Percentiles rank a stretch among this genome's conserved stretches.
Evolutionary conservation across 2,329 filamentous ascomycete species (phyloP).

Genomic region (Colletotrichum orbiculare): DNA sequence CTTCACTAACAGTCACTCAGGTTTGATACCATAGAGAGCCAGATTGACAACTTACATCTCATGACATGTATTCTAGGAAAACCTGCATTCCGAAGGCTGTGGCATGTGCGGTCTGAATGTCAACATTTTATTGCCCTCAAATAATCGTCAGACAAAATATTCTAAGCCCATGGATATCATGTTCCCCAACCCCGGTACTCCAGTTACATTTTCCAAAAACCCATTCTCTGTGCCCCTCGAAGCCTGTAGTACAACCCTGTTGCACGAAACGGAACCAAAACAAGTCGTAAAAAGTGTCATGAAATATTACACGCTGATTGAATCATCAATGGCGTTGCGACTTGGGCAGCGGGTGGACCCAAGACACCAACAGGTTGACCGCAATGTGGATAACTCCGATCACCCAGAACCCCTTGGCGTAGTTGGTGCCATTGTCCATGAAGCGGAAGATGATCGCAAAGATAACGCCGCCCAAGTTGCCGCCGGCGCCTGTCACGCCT

Average conservation of each 20-base stretch:
- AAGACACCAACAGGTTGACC: slow-evolving; percentile 72
- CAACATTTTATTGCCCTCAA: neutral
- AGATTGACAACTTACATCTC: too few species aligned
- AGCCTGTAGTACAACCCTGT: neutral
- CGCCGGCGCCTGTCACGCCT: slow-evolving; percentile 80
- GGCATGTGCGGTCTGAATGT: neutral
- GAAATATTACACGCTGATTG: neutral
- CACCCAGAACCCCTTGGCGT: slow-evolving; percentile 80
- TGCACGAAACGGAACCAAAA: neutral
- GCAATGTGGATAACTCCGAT: slow-evolving; percentile 81
- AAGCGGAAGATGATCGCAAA: slow-evolving; percentile 89
- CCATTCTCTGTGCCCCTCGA: neutral
- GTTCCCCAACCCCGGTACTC: slow-evolving; percentile 24
- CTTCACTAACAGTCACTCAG: too few species aligned
- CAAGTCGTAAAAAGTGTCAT: neutral
- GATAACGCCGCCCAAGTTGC: slow-evolving; percentile 87
- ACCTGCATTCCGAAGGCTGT: too few species aligned
- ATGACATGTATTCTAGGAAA: too few species aligned
- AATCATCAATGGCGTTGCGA: slow-evolving; percentile 48
- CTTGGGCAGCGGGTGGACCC: slow-evolving; percentile 66
- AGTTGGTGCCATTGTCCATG: slow-evolving; percentile 69
- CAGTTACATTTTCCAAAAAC: neutral
- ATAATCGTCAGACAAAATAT: neutral
- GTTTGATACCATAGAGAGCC: too few species aligned
- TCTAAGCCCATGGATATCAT: slow-evolving; percentile 32